phyloP scores from a whole-genome alignment of 176 grass and related monocot species.

The Themeda triandra region DNA sequence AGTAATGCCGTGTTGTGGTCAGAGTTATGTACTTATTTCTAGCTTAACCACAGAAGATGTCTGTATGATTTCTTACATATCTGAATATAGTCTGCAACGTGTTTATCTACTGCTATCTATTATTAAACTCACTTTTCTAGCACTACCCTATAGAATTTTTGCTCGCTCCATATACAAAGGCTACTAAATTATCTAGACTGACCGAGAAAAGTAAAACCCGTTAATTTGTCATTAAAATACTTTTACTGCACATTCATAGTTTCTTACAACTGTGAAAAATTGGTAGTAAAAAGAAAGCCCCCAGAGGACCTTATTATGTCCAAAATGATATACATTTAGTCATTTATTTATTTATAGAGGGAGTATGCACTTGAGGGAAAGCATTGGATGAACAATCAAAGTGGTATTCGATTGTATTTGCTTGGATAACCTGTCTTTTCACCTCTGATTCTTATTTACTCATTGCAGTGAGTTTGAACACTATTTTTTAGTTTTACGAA shows the following conservation, averaged over 20 bases:
- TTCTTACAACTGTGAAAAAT: not conserved
- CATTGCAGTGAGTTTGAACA: not conserved
- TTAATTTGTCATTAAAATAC: not conserved
- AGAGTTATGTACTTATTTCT: not conserved
- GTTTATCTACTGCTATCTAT: not conserved
- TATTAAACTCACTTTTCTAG: not conserved
- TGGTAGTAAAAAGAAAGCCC: not conserved
- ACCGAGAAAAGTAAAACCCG: not conserved
- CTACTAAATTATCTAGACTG: not conserved
- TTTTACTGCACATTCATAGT: too few species aligned
- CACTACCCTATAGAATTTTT: not conserved
- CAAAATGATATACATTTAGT: not conserved
- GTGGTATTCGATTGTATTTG: too few species aligned
- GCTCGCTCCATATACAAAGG: not conserved
- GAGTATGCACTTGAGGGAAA: not conserved
- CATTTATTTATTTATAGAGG: not conserved
- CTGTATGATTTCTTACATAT: not conserved
- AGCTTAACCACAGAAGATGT: not conserved
- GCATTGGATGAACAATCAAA: not conserved
- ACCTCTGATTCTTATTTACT: not conserved
- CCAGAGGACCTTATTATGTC: not conserved
- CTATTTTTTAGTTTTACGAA: not conserved
- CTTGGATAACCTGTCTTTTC: not conserved
- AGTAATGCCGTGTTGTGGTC: not conserved
- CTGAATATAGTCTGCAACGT: not conserved